Evolutionary conservation across 306 rosid genomes (phyloP).

Genomic region (Inga laurina): DNA sequence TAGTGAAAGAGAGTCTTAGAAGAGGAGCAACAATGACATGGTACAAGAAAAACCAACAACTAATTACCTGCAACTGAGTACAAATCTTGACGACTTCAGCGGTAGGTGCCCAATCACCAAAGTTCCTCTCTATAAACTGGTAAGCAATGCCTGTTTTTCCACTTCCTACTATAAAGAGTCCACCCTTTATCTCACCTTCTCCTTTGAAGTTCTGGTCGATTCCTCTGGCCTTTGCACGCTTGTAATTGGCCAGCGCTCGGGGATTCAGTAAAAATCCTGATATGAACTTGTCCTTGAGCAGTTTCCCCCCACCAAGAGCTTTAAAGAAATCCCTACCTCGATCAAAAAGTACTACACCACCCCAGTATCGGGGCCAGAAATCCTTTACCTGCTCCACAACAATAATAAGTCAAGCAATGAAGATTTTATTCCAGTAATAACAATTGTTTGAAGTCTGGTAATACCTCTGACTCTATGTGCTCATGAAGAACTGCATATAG

Average conservation of each 20-base stretch:
- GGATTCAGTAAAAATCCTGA: constrained; percentile 82
- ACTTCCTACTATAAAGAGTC: constrained; percentile 69
- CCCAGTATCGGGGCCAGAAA: constrained; percentile 97
- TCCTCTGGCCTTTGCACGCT: constrained; percentile 73
- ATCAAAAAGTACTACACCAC: constrained; percentile 75
- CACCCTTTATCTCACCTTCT: constrained; percentile 94
- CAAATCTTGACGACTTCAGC: constrained; percentile 84
- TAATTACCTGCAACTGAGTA: constrained; percentile 62
- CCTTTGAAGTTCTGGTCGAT: constrained; percentile 70
- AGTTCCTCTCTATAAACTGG: constrained; percentile 89
- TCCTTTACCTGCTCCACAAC: constrained; percentile 60
- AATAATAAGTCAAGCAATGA: constrained; percentile 27
- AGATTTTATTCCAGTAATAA: constrained; percentile 30
- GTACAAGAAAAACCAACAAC: constrained; percentile 1
- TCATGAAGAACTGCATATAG: constrained; percentile 88
- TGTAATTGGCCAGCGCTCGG: constrained; percentile 74
- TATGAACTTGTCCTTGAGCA: constrained; percentile 76
- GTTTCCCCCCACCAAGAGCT: constrained; percentile 90
- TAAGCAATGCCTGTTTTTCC: constrained; percentile 81
- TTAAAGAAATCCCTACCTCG: constrained; percentile 60
- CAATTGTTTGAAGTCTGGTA: constrained; percentile 18
- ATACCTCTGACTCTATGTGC: constrained; percentile 78
- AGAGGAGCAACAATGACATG: neutral
- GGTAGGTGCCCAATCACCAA: constrained; percentile 92
- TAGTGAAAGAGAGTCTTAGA: constrained; percentile 27